Evolutionary conservation across 805 yeast genomes (phyloP).

Genomic region (Scheffersomyces spartinae): DNA sequence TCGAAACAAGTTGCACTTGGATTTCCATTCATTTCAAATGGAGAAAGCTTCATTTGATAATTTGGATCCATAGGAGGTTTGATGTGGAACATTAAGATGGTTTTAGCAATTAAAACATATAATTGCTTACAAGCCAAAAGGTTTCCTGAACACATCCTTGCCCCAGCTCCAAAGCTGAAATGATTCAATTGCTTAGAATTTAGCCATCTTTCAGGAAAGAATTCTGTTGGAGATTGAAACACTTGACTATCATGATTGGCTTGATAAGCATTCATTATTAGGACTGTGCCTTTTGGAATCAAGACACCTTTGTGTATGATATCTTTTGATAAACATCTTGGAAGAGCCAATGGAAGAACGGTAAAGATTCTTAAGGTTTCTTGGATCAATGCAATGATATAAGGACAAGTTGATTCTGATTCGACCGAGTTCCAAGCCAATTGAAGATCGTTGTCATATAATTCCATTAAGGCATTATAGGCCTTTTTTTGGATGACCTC

Average conservation of each 20-base stretch:
- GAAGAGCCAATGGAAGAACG: slow-evolving; percentile 57
- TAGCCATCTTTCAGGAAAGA: slow-evolving; percentile 45
- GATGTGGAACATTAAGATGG: slow-evolving; percentile 40
- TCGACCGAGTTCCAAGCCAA: slow-evolving; percentile 27
- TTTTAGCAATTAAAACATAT: slow-evolving; percentile 43
- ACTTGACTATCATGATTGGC: slow-evolving; percentile 50
- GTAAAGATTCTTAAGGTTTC: slow-evolving; percentile 55
- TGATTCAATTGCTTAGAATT: slow-evolving; percentile 16
- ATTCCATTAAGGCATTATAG: slow-evolving; percentile 21
- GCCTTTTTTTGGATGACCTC: slow-evolving; percentile 33
- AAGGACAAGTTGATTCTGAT: slow-evolving; percentile 30
- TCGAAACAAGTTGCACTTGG: slow-evolving; percentile 57
- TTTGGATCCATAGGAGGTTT: slow-evolving; percentile 21
- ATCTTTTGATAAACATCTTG: slow-evolving; percentile 45
- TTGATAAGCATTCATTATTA: slow-evolving; percentile 59
- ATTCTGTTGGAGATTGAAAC: slow-evolving; percentile 33
- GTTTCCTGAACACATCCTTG: slow-evolving; percentile 63
- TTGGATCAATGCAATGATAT: slow-evolving; percentile 43
- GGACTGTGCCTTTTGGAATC: slow-evolving; percentile 45
- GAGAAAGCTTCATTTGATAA: slow-evolving; percentile 34
- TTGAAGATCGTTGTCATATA: slow-evolving; percentile 17
- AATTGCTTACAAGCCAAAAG: slow-evolving; percentile 55
- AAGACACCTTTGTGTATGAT: slow-evolving; percentile 26
- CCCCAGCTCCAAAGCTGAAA: slow-evolving; percentile 59
- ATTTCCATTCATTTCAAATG: slow-evolving; percentile 35